Base-by-base conservation (phyloP, 192 early-diverging fungal genomes). In the Pecoramyces ruminantium region DNA sequence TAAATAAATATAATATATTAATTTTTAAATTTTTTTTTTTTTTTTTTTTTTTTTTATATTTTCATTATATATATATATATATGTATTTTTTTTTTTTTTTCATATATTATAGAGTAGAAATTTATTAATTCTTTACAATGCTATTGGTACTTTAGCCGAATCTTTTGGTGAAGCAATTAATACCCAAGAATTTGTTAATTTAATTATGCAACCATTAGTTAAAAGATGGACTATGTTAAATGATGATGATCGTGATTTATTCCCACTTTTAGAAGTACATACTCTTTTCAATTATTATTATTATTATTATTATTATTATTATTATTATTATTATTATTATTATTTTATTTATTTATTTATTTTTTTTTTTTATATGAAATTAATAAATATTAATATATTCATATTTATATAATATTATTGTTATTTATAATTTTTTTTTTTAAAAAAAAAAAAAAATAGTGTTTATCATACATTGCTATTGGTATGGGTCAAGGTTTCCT, bases 91-190 rank as follows among this genome's bases (percentile, higher is more conserved):
- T 34, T 34, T 34, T 8, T 34, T 34, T 34, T 8, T 34, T 34
- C 11, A 34, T 34, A 34, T 34, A 39, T 14, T 25, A 78, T 95
- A 99, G 89, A 88, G 94, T 81, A 96, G 96, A 88, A 99, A 99
- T 85, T 86, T 97, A 81, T 86, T 98, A 40, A 94, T 97, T 80
- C 88, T 99, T 78, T 99, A 98, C 85, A 97, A 99, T 82, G 97
- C 96, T 2, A 90, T 99, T 18, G 96, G 96, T 40, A 99, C 97
- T n/a, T 88, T 99, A 58, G 97, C 97, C 21, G 97, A 98, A 82
- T 89, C 93, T 16, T 96, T 98, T 21, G 95, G 93, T 0, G 80
- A 84, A 27, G 93, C 92, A 78, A 91, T 99, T 51, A 94, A 92
- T 86, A 91, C 92, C 79, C 93, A 91, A 79, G 85, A 92, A 77